phyloP scores from a whole-genome alignment of 2,329 filamentous ascomycete species.

The Colletotrichum gigasporum region DNA sequence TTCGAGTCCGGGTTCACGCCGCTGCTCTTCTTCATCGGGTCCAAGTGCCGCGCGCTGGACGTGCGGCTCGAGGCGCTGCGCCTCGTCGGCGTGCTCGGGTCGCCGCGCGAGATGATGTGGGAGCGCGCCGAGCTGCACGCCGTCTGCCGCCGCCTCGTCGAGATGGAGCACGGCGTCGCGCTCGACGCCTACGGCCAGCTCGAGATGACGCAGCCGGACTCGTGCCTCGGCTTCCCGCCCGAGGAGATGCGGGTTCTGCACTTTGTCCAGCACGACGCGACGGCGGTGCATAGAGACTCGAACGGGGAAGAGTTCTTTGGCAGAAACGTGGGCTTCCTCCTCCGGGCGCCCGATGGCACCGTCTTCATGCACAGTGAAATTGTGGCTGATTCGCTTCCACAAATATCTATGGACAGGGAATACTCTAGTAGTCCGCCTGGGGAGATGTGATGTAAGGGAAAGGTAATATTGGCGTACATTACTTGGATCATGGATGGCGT shows the following conservation, averaged over 20 bases:
- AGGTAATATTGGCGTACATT: too few species aligned
- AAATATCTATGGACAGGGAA: background rate
- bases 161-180: conserved; percentile 16
- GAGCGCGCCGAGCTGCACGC: background rate
- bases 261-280: background rate
- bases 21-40: background rate
- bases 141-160: conserved; percentile 13
- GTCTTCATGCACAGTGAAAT: background rate
- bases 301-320: too few species aligned
- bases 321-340: background rate
- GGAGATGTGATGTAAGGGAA: too few species aligned
- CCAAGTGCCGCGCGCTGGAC: conserved; percentile 37
- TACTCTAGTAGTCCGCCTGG: conserved; percentile 5
- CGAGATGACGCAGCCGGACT: background rate
- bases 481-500: too few species aligned
- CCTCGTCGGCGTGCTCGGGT: conserved; percentile 31
- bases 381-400: background rate
- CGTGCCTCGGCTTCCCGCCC: background rate
- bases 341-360: background rate
- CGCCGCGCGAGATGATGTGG: conserved; percentile 32
- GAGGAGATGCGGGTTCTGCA: conserved; percentile 5
- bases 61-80: conserved; percentile 48
- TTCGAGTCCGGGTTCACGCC: background rate
- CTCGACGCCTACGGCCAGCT: background rate
- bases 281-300: fast-evolving